Base-by-base conservation (phyloP, 495 filamentous ascomycete genomes). In the Penicillium paradoxum region DNA sequence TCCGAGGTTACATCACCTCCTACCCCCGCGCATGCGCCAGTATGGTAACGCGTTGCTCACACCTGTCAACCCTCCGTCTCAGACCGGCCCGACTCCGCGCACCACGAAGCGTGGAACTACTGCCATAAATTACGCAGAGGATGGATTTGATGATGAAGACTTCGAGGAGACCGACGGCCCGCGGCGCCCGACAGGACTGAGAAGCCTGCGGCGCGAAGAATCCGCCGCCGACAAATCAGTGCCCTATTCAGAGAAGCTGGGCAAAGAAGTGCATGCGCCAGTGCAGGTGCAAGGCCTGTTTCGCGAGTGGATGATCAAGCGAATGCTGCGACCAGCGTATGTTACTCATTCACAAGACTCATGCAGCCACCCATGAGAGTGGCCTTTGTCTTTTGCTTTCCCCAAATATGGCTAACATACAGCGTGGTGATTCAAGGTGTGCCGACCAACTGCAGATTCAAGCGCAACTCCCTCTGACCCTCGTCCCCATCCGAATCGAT, bases 51-150 rank as follows among this genome's bases (percentile, higher is more conserved):
- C 93, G 54, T 83, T 99, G 53, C 81, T 97, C 49, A 88, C 90
- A 10, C 92, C 93, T 27, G 83, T 96, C 51, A 82, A 92, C 48
- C 88, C 85, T 55, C 82, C 83, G 21, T 73, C 76, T 53, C 78
- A 85, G 54, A 75, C 75, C 18, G 85, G 81, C 22, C 87, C 89
- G 8, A 75, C 83, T 17, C 79, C 88, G 53, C 83, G 92, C 62
- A 96, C 90, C 17, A 97, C 93, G 17, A 99, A 99, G 73, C 88
- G 93, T 66, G 95, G 93, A 33, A 97, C 93, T 2, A 90, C 89
- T 34, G 89, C 90, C 39, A 91, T 97, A 63, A 97, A 96, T 68
- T 99, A 99, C 62, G 91, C 93, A 25, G 93, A 99, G 67, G 90
- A 97, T 62, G 91, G 89, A 15, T 95, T 81, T 59, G 93, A 97